Conservation (phyloP, 257 asterid species). For the Eustoma russellianum region DNA sequence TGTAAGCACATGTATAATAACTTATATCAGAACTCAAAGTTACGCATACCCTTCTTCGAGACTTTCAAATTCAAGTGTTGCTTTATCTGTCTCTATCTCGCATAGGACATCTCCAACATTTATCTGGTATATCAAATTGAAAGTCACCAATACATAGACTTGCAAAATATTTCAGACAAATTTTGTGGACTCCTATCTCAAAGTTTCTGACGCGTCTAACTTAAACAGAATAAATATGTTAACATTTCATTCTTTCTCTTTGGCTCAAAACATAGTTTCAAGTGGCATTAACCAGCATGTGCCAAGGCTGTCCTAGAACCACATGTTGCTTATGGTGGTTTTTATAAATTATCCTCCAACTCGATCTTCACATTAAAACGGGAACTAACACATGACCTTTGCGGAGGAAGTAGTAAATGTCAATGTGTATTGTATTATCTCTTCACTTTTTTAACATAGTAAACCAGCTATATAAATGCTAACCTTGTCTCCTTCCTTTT, state of each 20-base stretch:
- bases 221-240: not conserved
- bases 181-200: not conserved
- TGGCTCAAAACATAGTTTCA: too few species aligned
- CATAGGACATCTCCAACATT: conserved; percentile 92
- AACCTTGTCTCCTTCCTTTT: conserved; percentile 98
- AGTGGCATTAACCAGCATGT: too few species aligned
- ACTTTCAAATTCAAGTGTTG: conserved; percentile 90
- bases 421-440: not conserved
- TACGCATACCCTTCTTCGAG: conserved; percentile 87
- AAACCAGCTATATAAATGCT: conserved; percentile 23
- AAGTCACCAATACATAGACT: conserved; percentile 9
- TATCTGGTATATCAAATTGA: conserved; percentile 48
- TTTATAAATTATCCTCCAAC: too few species aligned
- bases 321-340: too few species aligned
- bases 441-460: conserved; percentile 1
- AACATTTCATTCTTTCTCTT: too few species aligned
- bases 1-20: not conserved
- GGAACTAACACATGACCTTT: too few species aligned
- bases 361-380: too few species aligned
- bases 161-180: not conserved
- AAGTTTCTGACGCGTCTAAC: not conserved
- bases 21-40: conserved; percentile 15
- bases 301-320: too few species aligned
- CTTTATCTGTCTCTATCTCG: conserved; percentile 97
- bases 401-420: too few species aligned